A percentile compares a stretch with the other conserved stretches of the same genome.
These are phyloP conservation scores for Thyridium curvatum DNA, from an alignment of 2,329 filamentous ascomycete genomes.

Conservation along the genomic window DNA sequence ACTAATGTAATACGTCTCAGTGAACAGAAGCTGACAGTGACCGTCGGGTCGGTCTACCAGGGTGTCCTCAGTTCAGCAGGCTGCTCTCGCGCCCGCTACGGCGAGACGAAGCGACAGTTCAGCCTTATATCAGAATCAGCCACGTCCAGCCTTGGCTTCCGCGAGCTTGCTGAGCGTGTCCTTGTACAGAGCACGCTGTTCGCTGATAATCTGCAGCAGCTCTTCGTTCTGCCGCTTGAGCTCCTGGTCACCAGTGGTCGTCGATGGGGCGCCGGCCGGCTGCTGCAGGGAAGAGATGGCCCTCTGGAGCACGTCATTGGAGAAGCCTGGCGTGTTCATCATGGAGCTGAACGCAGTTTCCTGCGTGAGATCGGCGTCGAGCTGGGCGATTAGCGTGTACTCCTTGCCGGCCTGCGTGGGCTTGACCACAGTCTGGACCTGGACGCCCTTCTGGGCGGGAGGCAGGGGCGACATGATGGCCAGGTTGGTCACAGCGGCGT, in stretches of 20 bases:
- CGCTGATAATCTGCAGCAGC: slow-evolving; percentile 31
- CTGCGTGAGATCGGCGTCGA: slow-evolving; percentile 37
- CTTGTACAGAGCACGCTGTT: slow-evolving; percentile 27
- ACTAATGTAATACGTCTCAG: too few species aligned
- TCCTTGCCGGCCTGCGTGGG: slow-evolving; percentile 63
- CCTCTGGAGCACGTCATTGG: slow-evolving; percentile 37
- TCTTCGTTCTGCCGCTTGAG: slow-evolving; percentile 27
- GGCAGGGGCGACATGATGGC: slow-evolving; percentile 59
- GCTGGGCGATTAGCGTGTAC: slow-evolving; percentile 61
- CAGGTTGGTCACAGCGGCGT: slow-evolving; percentile 78
- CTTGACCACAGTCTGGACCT: slow-evolving; percentile 64
- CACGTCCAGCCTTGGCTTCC: slow-evolving; percentile 14
- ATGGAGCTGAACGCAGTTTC: slow-evolving; percentile 38
- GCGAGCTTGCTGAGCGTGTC: slow-evolving; percentile 19
- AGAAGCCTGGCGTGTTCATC: slow-evolving; percentile 40
- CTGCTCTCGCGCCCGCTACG: too few species aligned
- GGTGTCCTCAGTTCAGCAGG: too few species aligned
- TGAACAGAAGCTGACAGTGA: too few species aligned
- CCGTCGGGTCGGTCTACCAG: too few species aligned
- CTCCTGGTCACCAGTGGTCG: slow-evolving; percentile 24
- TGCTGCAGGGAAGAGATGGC: slow-evolving; percentile 41
- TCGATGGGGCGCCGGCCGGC: slow-evolving; percentile 10
- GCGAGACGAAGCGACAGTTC: too few species aligned
- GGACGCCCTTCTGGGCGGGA: slow-evolving; percentile 36
- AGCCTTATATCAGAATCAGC: neutral